These are phyloP conservation scores for Stephania japonica DNA, from an alignment of 164 flowering plant species.

Conservation along the genomic window DNA sequence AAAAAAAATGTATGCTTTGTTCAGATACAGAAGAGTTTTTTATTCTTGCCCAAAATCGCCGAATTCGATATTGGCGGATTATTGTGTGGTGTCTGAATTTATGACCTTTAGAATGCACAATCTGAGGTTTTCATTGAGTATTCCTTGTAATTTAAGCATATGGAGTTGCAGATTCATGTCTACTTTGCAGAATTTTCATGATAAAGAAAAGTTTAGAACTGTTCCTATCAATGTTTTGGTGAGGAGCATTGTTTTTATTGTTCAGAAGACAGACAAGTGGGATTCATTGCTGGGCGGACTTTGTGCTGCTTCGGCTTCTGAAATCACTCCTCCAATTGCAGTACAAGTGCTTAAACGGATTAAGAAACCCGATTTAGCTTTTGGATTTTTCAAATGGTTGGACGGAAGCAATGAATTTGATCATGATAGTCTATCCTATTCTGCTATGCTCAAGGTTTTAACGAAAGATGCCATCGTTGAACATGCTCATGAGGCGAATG, in stretches of 20 bases:
- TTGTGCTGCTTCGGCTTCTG: slow-evolving; percentile 10
- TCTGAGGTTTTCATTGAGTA: background rate
- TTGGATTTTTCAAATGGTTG: slow-evolving; percentile 15
- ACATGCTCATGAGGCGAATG: slow-evolving; percentile 12
- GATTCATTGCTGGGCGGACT: slow-evolving; percentile 17
- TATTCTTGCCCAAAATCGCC: background rate
- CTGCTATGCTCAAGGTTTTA: slow-evolving; percentile 18
- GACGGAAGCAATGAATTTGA: slow-evolving; percentile 8
- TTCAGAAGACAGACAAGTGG: slow-evolving; percentile 17
- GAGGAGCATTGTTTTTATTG: slow-evolving; percentile 16
- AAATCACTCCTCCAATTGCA: slow-evolving; percentile 17
- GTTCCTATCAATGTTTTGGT: slow-evolving; percentile 16
- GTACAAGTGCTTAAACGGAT: slow-evolving; percentile 19
- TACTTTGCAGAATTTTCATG: background rate
- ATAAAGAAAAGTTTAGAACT: slow-evolving; percentile 9
- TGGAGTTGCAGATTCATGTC: slow-evolving; percentile 7
- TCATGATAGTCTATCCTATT: slow-evolving; percentile 16
- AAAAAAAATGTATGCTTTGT: background rate
- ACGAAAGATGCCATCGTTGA: slow-evolving; percentile 8
- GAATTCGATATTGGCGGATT: background rate
- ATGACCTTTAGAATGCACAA: slow-evolving; percentile 7
- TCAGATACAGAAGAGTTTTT: background rate
- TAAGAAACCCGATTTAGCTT: slow-evolving; percentile 18
- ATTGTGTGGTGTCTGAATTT: background rate
- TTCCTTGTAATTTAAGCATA: background rate